Percentiles rank a stretch among this genome's conserved stretches.
These are phyloP conservation scores for Podospora pseudoanserina DNA, from an alignment of 495 filamentous ascomycete species.

Conservation along the genomic window DNA sequence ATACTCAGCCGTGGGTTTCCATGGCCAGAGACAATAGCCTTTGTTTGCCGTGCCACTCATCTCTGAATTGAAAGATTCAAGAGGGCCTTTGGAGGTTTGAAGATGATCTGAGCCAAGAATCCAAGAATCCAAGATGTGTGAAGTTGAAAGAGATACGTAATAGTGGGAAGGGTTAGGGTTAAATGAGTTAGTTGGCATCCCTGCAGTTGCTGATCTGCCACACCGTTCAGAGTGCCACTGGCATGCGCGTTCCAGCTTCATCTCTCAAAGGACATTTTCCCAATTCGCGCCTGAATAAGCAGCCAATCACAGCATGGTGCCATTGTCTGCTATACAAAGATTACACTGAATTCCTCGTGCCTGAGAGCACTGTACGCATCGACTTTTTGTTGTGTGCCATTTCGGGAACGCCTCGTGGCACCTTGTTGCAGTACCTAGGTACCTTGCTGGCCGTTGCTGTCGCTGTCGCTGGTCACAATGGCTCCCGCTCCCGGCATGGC, in stretches of 20 bases:
- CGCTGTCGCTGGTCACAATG: conserved; percentile 10
- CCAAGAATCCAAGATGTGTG: background rate
- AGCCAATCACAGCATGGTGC: conserved; percentile 19
- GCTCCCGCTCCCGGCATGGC: conserved; percentile 9
- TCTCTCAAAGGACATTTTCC: conserved; percentile 6
- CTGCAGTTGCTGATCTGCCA: background rate
- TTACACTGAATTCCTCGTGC: conserved; percentile 5
- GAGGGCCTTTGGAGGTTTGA: background rate
- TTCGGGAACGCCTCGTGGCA: conserved; percentile 7
- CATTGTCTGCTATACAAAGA: conserved; percentile 8
- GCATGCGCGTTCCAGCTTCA: conserved; percentile 2
- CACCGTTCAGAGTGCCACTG: conserved; percentile 12
- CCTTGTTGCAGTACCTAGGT: conserved; percentile 7
- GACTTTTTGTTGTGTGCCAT: conserved; percentile 9
- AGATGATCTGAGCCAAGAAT: background rate
- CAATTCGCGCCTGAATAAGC: conserved; percentile 19
- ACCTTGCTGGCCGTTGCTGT: conserved; percentile 1
- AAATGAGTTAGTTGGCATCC: background rate
- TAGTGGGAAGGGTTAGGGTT: conserved; percentile 7
- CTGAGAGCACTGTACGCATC: conserved; percentile 2
- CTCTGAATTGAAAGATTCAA: background rate
- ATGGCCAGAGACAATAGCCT: background rate
- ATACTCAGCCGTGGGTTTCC: background rate
- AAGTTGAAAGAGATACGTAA: background rate
- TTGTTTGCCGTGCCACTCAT: background rate